Percentiles rank a stretch among this genome's conserved stretches.
Conservation (phyloP, 148 eudicot genomes). For the Cornus controversa region DNA sequence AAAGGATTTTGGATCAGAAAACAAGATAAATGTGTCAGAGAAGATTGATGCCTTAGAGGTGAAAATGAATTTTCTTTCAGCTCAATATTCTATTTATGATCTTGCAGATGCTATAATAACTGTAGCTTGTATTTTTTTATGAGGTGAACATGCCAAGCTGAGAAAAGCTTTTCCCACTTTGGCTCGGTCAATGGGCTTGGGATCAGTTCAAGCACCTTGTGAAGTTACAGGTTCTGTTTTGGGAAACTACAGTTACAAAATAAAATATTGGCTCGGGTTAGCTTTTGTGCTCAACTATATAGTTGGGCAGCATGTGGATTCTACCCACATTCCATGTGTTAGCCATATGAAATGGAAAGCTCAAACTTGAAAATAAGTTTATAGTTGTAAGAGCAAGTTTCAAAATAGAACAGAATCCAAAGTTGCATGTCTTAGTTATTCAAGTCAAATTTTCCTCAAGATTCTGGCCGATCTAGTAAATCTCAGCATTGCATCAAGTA, state of each 20-base stretch:
- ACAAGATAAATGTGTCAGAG: conserved; percentile 52
- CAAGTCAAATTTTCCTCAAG: too few species aligned
- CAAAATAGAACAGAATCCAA: neutral
- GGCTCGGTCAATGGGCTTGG: neutral
- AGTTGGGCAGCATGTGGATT: neutral
- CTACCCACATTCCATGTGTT: neutral
- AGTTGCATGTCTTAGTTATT: too few species aligned
- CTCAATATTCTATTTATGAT: neutral
- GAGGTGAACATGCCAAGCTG: neutral
- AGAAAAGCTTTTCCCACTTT: neutral
- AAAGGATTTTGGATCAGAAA: conserved; percentile 49
- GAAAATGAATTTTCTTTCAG: conserved; percentile 14
- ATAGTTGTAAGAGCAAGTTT: neutral
- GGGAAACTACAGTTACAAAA: neutral
- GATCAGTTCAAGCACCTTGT: neutral
- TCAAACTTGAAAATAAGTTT: neutral
- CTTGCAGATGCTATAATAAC: neutral
- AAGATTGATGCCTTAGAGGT: conserved; percentile 94
- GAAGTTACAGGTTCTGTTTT: neutral
- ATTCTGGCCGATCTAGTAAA: too few species aligned
- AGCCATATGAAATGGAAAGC: neutral
- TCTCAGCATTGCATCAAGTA: too few species aligned
- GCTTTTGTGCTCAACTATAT: neutral
- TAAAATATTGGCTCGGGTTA: neutral
- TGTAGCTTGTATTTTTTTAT: neutral